Percentiles rank a stretch among this genome's conserved stretches.
phyloP scores from a whole-genome alignment of 1,284 basidiomycete genomes.

The Naganishia sp. region DNA sequence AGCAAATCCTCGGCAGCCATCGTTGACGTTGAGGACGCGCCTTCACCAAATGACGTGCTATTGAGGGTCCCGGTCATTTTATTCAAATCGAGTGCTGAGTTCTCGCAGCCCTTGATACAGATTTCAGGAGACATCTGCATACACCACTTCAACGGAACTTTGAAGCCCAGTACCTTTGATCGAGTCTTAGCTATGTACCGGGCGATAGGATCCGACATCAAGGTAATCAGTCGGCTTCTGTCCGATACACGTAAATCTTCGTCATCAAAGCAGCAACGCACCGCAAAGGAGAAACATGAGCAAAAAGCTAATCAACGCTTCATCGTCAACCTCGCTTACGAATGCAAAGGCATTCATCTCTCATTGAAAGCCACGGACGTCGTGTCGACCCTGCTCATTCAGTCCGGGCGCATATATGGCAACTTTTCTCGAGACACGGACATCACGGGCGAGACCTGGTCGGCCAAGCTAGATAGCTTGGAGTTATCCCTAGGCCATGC shows the following conservation, averaged over 20 bases:
- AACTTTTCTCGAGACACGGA: conserved; percentile 22
- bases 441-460: conserved; percentile 15
- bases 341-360: conserved; percentile 19
- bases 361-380: conserved; percentile 27
- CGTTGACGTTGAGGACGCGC: conserved; percentile 6
- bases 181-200: conserved; percentile 48
- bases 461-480: conserved; percentile 3
- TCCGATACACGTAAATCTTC: conserved; percentile 9
- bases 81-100: conserved; percentile 14
- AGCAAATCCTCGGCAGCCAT: conserved; percentile 14
- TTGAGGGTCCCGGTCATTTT: conserved; percentile 19
- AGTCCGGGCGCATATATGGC: conserved; percentile 26
- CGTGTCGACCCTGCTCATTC: conserved; percentile 25
- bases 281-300: neutral
- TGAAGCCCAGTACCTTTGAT: conserved; percentile 51
- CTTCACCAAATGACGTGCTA: conserved; percentile 16
- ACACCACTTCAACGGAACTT: conserved; percentile 48
- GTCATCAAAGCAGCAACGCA: neutral
- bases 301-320: conserved; percentile 19
- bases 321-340: conserved; percentile 16
- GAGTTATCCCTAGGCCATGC: conserved; percentile 43
- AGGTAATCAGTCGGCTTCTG: conserved; percentile 11
- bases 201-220: conserved; percentile 36
- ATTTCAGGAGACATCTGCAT: conserved; percentile 43
- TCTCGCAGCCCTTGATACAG: conserved; percentile 11